phyloP scores from a whole-genome alignment of 805 yeast species.

The Metschnikowia chrysomelidarum region DNA sequence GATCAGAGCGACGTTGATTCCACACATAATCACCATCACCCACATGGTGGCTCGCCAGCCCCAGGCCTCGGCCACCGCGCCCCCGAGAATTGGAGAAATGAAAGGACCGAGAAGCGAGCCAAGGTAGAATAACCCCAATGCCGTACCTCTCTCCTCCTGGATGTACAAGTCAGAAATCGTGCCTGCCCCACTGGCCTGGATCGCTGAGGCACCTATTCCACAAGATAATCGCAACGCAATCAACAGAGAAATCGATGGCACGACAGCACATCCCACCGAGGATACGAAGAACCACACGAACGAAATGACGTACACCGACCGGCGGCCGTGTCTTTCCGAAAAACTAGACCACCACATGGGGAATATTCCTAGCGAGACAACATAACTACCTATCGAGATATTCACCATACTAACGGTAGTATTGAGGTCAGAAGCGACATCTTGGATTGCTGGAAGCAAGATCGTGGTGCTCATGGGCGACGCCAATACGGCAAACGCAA shows the following conservation, averaged over 20 bases:
- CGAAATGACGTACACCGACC: constrained; percentile 69
- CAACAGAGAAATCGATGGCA: constrained; percentile 58
- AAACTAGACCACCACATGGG: constrained; percentile 90
- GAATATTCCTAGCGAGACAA: constrained; percentile 70
- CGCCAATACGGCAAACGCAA: constrained; percentile 71
- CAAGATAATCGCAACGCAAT: constrained; percentile 73
- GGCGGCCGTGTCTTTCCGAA: constrained; percentile 71
- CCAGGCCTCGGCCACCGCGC: constrained; percentile 66
- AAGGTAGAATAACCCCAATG: constrained; percentile 75
- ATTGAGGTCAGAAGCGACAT: constrained; percentile 51
- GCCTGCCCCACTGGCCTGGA: constrained; percentile 89
- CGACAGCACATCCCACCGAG: constrained; percentile 67
- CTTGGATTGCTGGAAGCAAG: constrained; percentile 71
- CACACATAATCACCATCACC: constrained; percentile 71
- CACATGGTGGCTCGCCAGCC: constrained; percentile 92
- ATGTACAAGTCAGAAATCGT: constrained; percentile 73
- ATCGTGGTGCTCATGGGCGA: constrained; percentile 93
- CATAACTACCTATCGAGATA: constrained; percentile 75
- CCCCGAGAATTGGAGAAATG: constrained; percentile 75
- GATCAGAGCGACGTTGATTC: constrained; percentile 47
- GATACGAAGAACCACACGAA: constrained; percentile 63
- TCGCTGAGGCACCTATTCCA: constrained; percentile 73
- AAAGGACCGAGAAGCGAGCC: constrained; percentile 84
- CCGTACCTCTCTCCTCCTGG: constrained; percentile 68
- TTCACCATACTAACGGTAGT: constrained; percentile 64